Evolutionary conservation across 345 rosid species (phyloP).

Genomic region (Sonneratia alba): DNA sequence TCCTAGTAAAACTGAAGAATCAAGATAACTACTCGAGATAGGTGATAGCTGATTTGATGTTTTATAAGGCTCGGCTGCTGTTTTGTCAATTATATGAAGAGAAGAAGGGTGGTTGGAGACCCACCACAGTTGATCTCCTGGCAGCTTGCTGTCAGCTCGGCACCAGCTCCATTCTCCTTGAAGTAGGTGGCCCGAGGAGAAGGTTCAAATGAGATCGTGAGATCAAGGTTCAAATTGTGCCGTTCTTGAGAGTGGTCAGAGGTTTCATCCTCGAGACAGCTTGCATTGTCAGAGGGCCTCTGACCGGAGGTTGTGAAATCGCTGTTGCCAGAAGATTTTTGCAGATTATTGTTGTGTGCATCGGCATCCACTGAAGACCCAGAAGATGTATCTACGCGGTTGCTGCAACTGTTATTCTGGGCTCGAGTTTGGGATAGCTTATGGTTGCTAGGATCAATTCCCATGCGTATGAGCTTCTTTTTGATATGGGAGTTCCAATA

Average conservation of each 20-base stretch:
- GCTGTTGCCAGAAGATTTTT: not conserved
- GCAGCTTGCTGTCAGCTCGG: not conserved
- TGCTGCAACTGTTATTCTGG: not conserved
- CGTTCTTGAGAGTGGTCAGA: not conserved
- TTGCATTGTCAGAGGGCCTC: constrained; percentile 1
- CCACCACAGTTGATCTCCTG: constrained; percentile 1
- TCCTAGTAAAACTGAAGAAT: not conserved
- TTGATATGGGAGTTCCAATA: constrained; percentile 20
- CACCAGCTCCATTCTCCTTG: not conserved
- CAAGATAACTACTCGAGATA: not conserved
- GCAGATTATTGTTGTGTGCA: not conserved
- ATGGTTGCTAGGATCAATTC: constrained; percentile 5
- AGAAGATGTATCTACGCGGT: not conserved
- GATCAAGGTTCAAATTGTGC: constrained; percentile 12
- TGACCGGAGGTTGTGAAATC: not conserved
- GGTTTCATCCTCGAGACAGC: constrained; percentile 7
- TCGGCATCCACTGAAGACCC: not conserved
- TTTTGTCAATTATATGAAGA: not conserved
- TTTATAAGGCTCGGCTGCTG: not conserved
- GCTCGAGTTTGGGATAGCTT: constrained; percentile 4
- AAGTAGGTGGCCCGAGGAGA: not conserved
- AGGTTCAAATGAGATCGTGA: constrained; percentile 9
- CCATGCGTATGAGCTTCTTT: constrained; percentile 6
- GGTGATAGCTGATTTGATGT: not conserved
- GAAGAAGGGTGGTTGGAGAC: constrained; percentile 4